These are phyloP conservation scores for Annulohypoxylon bovei DNA, from an alignment of 495 filamentous ascomycete species.

Conservation along the genomic window DNA sequence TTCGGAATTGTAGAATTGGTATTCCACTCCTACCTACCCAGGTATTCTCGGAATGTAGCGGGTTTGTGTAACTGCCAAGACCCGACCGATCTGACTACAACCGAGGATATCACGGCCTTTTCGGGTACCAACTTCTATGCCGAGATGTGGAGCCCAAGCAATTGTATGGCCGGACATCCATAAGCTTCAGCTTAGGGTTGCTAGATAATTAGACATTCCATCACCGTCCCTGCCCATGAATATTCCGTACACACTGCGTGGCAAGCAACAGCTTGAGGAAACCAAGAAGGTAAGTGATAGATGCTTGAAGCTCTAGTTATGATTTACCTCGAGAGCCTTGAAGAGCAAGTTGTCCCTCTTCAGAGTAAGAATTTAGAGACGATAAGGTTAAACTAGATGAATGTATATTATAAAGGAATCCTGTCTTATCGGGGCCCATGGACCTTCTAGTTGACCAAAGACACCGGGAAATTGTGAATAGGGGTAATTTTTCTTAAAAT, in stretches of 20 bases:
- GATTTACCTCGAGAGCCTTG: too few species aligned
- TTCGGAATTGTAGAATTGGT: background rate
- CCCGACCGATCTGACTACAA: background rate
- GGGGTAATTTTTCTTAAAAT: background rate
- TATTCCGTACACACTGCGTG: too few species aligned
- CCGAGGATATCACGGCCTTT: conserved; percentile 2
- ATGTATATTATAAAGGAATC: too few species aligned
- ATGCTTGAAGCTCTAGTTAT: too few species aligned
- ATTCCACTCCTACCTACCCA: too few species aligned
- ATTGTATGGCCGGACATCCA: background rate
- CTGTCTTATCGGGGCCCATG: too few species aligned
- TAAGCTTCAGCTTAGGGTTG: background rate
- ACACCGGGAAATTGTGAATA: background rate
- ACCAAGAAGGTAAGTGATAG: too few species aligned
- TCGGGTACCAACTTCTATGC: background rate
- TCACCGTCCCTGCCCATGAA: too few species aligned
- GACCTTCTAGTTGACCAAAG: too few species aligned
- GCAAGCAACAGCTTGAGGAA: background rate
- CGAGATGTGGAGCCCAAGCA: background rate
- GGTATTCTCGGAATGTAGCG: background rate
- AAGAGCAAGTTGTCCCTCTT: too few species aligned
- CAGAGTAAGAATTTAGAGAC: too few species aligned
- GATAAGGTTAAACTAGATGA: too few species aligned
- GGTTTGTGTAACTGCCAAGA: background rate
- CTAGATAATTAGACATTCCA: background rate